Base-by-base conservation (phyloP, 495 filamentous ascomycete genomes). In the Entonaema liquescens region DNA sequence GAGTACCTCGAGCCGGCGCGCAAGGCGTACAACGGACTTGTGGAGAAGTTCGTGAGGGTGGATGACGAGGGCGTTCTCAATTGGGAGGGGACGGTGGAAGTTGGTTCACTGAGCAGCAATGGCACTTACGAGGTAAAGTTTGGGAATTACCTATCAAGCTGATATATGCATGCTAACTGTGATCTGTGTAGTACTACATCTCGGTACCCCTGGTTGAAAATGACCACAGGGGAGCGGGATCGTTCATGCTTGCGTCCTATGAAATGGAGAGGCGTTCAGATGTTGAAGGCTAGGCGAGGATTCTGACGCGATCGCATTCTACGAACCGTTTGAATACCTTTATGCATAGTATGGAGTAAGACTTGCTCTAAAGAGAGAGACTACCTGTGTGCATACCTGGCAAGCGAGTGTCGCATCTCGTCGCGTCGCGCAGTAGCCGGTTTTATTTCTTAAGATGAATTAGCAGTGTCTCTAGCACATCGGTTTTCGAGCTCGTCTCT, bases 31-130 rank as follows among this genome's bases (percentile, higher is more conserved):
- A 63, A 68, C n/a, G 66, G 80, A 36, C 67, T 87, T 5, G 73
- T 80, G 3, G 67, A 81, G 25, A 67, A 74, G 4, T 86, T 85
- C 59, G 80, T 83, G 6, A 77, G 80, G 13, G 70, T 78, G 31
- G 80, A 84, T 33, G 72, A 61, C 0, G 78, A 82, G 67, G 85
- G 83, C 1, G 79, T 79, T 4, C 67, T 87, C 25, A 79, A 83
- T 53, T 87, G 83, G 76, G 82, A 84, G 62, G 85, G 85, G 9
- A 89, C 86, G 15, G 87, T 89, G 29, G 63, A 76, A 47, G 86
- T 89, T 9, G 86, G 87, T 23, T 88, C 85, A 65, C 75, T 89
- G 59, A 79, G 81, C 52, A 80, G 83, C 11, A 81, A 79, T 11
- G 86, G 78, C n/a, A 79, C 76, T 28, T 86, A 80, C 67, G 77